Percentiles rank a stretch among this genome's conserved stretches.
These are phyloP conservation scores for Neonectria punicea DNA, from an alignment of 2,329 filamentous ascomycete genomes.

Conservation along the genomic window DNA sequence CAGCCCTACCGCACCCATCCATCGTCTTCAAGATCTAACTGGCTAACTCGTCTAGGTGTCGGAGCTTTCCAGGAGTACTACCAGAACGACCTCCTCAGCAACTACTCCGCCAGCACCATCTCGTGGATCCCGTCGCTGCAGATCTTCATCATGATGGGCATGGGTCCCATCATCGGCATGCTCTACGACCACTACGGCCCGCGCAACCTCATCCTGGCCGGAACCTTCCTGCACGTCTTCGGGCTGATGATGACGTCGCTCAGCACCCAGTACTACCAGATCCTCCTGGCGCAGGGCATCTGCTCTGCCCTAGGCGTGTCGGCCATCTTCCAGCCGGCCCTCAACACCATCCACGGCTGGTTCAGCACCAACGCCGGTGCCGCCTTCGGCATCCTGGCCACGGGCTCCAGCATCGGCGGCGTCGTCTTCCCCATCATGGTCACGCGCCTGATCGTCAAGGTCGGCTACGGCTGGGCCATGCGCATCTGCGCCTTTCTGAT, in stretches of 20 bases:
- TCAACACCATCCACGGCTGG: conserved; percentile 48
- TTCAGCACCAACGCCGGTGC: conserved; percentile 49
- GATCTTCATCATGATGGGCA: conserved; percentile 62
- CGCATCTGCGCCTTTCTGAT: conserved; percentile 53
- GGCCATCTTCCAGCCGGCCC: conserved; percentile 48
- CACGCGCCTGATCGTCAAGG: conserved; percentile 44
- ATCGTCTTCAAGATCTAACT: neutral
- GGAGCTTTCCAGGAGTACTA: conserved; percentile 70
- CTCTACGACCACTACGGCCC: conserved; percentile 73
- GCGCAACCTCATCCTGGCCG: conserved; percentile 62
- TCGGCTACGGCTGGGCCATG: conserved; percentile 55
- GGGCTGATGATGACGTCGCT: conserved; percentile 72
- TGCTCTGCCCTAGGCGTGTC: conserved; percentile 49
- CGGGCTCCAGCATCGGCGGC: conserved; percentile 52
- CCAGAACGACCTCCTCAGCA: conserved; percentile 55
- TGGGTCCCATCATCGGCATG: conserved; percentile 69
- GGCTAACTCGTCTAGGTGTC: conserved; percentile 40
- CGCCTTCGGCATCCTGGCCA: conserved; percentile 50
- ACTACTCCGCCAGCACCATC: conserved; percentile 63
- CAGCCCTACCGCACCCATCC: neutral
- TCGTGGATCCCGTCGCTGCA: conserved; percentile 69
- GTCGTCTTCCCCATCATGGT: conserved; percentile 56
- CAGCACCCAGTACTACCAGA: conserved; percentile 52
- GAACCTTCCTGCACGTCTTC: conserved; percentile 67
- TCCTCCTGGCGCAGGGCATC: conserved; percentile 53